phyloP scores from a whole-genome alignment of 345 rosid genomes.

The Eucalyptus brandiana region DNA sequence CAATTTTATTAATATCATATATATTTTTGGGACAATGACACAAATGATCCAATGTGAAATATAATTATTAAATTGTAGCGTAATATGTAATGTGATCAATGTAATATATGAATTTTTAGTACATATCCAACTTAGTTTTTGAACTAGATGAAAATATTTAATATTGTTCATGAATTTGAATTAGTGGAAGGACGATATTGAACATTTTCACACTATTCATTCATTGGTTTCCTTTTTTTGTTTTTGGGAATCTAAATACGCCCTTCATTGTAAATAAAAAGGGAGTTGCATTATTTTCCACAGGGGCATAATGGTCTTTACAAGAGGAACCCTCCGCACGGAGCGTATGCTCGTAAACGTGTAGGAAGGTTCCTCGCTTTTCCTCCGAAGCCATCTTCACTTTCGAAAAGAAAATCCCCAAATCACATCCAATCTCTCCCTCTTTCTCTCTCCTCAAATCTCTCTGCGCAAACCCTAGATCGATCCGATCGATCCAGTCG shows the following conservation, averaged over 20 bases:
- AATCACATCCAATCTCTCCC: not conserved
- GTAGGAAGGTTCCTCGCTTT: not conserved
- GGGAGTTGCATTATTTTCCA: not conserved
- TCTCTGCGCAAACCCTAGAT: not conserved
- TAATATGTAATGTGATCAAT: no score
- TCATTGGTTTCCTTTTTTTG: no score
- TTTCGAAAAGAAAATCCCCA: not conserved
- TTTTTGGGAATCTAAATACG: no score
- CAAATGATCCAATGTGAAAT: not conserved
- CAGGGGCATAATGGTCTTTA: not conserved
- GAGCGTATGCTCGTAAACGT: not conserved
- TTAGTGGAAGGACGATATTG: no score
- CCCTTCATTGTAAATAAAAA: not conserved
- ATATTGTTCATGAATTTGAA: fast-evolving
- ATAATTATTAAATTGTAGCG: no score
- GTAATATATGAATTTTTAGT: no score
- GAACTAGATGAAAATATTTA: no score
- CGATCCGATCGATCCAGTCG: not conserved
- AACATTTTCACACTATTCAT: no score
- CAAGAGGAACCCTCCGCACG: not conserved
- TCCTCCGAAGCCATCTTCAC: not conserved
- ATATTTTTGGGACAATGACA: not conserved
- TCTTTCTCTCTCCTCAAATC: not conserved
- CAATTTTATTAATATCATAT: not conserved
- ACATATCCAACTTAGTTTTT: no score